These are phyloP conservation scores for Lachancea nothofagi DNA, from an alignment of 805 yeast genomes.

Conservation along the genomic window DNA sequence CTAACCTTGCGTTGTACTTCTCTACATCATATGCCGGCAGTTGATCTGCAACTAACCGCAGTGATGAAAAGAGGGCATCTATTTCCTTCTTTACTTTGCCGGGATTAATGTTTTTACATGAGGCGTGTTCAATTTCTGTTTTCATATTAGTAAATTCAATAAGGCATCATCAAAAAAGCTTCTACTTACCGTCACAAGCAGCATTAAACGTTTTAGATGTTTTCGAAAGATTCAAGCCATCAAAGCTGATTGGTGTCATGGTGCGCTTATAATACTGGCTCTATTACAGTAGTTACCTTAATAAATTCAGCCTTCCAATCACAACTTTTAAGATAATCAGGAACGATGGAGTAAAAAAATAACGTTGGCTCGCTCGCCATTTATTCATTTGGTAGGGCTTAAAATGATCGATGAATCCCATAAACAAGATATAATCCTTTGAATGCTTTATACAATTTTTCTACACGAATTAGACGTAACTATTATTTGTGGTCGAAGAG, in stretches of 20 bases:
- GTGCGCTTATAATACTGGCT: too few species aligned
- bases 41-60: slow-evolving; percentile 12
- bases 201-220: neutral
- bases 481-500: neutral
- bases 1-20: slow-evolving; percentile 14
- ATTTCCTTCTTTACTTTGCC: slow-evolving; percentile 11
- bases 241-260: neutral
- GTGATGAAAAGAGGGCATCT: slow-evolving; percentile 10
- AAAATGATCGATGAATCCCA: neutral
- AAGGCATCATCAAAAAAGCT: too few species aligned
- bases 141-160: neutral
- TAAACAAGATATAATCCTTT: slow-evolving; percentile 2
- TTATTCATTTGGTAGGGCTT: neutral
- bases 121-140: slow-evolving; percentile 6
- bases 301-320: too few species aligned
- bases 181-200: slow-evolving; percentile 1
- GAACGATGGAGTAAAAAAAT: too few species aligned
- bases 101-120: slow-evolving; percentile 5
- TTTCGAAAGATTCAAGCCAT: neutral
- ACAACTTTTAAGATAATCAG: too few species aligned
- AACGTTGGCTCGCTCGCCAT: too few species aligned
- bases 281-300: too few species aligned
- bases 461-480: neutral
- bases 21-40: slow-evolving; percentile 20
- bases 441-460: slow-evolving; percentile 8